phyloP scores from a whole-genome alignment of 73 alveolate genomes.

The Effrenium voratum region DNA sequence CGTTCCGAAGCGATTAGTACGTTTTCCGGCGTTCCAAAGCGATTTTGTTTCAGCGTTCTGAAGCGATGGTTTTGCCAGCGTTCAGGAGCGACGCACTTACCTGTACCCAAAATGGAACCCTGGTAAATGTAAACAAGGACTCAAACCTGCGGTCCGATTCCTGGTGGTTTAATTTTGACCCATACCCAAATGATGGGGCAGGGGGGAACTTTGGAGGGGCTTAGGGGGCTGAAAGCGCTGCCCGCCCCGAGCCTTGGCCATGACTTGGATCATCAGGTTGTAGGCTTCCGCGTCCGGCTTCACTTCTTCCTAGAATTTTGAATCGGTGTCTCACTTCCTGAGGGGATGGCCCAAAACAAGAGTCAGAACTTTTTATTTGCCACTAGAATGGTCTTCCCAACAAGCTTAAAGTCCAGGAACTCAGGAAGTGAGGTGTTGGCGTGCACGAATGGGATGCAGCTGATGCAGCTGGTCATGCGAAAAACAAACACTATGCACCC shows the following conservation, averaged over 20 bases:
- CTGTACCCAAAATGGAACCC: neutral
- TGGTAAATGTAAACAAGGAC: neutral
- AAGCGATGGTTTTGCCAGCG: neutral
- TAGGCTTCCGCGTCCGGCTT: slow-evolving; percentile 20
- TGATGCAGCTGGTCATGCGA: too few species aligned
- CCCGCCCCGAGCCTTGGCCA: slow-evolving; percentile 25
- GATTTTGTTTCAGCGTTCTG: too few species aligned
- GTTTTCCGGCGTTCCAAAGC: too few species aligned
- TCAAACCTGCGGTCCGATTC: neutral
- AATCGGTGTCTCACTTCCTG: too few species aligned
- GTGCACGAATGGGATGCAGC: too few species aligned
- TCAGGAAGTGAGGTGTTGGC: too few species aligned
- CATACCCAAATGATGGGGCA: neutral
- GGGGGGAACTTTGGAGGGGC: neutral
- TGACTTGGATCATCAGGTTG: slow-evolving; percentile 32
- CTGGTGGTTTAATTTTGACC: neutral
- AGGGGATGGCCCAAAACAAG: too few species aligned
- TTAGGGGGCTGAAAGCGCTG: neutral
- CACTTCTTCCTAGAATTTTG: slow-evolving; percentile 1
- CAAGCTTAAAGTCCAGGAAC: too few species aligned
- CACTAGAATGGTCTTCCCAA: too few species aligned
- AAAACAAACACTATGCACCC: too few species aligned
- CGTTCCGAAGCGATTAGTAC: too few species aligned
- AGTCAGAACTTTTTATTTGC: too few species aligned
- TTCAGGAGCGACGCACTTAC: neutral